Conservation (phyloP, 495 filamentous ascomycete species). For the Viridothelium virens region DNA sequence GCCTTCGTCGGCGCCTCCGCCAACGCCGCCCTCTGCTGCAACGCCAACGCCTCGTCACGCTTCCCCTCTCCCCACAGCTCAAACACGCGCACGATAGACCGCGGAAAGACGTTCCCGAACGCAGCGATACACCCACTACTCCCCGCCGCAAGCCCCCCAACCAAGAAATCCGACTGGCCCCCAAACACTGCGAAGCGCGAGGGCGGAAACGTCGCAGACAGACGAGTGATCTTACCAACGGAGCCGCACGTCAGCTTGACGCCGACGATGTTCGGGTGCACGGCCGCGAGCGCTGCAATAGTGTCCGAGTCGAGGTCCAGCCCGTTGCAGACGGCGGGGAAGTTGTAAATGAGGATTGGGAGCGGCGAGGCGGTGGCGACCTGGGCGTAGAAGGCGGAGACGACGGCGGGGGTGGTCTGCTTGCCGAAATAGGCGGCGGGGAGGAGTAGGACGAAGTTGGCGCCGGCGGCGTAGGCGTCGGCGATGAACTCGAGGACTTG, state of each 20-base stretch:
- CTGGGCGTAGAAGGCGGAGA: constrained; percentile 54
- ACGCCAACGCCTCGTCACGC: constrained; percentile 45
- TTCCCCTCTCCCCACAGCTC: constrained; percentile 44
- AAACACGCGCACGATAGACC: constrained; percentile 47
- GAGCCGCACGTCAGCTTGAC: constrained; percentile 64
- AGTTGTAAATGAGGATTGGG: constrained; percentile 63
- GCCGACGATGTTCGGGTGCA: constrained; percentile 50
- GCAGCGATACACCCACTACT: constrained; percentile 58
- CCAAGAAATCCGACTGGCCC: constrained; percentile 62
- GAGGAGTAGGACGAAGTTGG: constrained; percentile 53
- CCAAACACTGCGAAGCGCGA: constrained; percentile 57
- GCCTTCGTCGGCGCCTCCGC: constrained; percentile 52
- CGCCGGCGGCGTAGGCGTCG: constrained; percentile 52
- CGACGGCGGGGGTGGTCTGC: constrained; percentile 48
- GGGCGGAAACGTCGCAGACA: constrained; percentile 47
- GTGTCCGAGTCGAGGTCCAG: constrained; percentile 59
- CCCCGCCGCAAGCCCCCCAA: constrained; percentile 54
- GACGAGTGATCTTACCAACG: constrained; percentile 57
- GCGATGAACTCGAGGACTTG: constrained; percentile 52
- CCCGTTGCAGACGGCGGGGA: constrained; percentile 64
- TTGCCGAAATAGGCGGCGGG: constrained; percentile 60
- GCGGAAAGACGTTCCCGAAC: constrained; percentile 60
- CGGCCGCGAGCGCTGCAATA: constrained; percentile 46
- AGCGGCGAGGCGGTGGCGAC: constrained; percentile 46
- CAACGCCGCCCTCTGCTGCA: constrained; percentile 47